Evolutionary conservation across 1,139 yeast species (phyloP), one percentile per base, ranked within the genome.

Genomic region (Candida pseudoviswanathii): DNA sequence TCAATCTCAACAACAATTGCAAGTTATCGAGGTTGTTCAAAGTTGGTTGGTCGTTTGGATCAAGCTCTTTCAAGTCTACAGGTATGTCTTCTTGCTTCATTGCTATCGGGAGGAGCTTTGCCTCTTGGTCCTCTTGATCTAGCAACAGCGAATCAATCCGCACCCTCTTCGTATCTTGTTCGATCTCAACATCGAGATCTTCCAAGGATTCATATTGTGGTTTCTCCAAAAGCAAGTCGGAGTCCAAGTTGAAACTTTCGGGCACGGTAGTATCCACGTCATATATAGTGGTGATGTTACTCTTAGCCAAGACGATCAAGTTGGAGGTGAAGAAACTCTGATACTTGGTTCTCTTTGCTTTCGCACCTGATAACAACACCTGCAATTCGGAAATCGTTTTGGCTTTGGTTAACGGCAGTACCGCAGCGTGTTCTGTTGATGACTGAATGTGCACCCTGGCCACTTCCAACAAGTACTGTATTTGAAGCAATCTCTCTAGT

Each of bases 271-370:
- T 46, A 3, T 49, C 51, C 0, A 43, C 29, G 26, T 64, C 67
- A 44, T 60, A 65, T 10, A 70, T 54, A 41, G 71, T 61, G 31
- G 57, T 11, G 61, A 73, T 64, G 30, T 65, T 60, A 54, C 86
- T 82, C 56, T 81, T 81, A 1, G 98, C 98, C 34, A 92, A 70
- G 30, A 91, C 81, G n/a, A 92, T 80, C 55, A 94, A 78, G 43
- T 90, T 83, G 0, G 97, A 80, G 11, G 88, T 81, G 26, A 85
- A 82, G 44, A 75, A 78, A 43, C 77, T 78, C 67, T 94, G 99
- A 63, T 73, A 89, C 64, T 89, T 89, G 3, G 99, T 92, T 63
- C 95, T 78, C 62, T 86, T 88, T 4, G 96, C 97, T 58, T 85
- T 83, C 45, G 94, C 89, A 55, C 99, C 99, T 1, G 97, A 86